Percentiles rank a stretch among this genome's conserved stretches.
These are phyloP conservation scores for Cucumis variabilis DNA, from an alignment of 331 rosid species.

Conservation along the genomic window DNA sequence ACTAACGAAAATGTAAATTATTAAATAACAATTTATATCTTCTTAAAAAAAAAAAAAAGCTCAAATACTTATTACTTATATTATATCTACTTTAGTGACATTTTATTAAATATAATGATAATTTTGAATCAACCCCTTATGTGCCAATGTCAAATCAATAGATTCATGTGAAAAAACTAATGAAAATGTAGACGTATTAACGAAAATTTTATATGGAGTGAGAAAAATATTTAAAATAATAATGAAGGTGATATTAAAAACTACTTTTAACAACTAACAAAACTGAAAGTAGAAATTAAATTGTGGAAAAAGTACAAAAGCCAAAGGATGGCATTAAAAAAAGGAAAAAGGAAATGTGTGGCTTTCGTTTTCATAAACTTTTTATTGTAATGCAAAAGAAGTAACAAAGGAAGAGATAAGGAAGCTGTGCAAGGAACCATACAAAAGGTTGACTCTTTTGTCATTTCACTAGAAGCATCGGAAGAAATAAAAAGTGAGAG, in stretches of 20 bases:
- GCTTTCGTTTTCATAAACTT: not conserved
- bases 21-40: too few relatives aligned
- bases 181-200: too few relatives aligned
- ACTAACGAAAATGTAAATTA: too few relatives aligned
- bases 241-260: not conserved
- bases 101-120: too few relatives aligned
- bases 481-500: not conserved
- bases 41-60: not conserved
- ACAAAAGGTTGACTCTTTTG: not conserved
- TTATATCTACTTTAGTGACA: not conserved
- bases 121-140: too few relatives aligned
- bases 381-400: constrained; percentile 18
- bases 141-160: too few relatives aligned
- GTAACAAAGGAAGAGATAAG: not conserved
- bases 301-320: constrained; percentile 4
- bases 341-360: not conserved
- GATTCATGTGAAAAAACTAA: not conserved
- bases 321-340: not conserved
- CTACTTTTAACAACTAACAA: not conserved
- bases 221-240: too few relatives aligned
- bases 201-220: too few relatives aligned
- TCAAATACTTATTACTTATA: too few relatives aligned
- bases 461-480: constrained; percentile 1
- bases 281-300: not conserved
- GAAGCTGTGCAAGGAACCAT: not conserved